Evolutionary conservation across 2,329 filamentous ascomycete genomes (phyloP), one percentile per base, ranked within the genome.

Genomic region (Ophioceras dolichostomum): DNA sequence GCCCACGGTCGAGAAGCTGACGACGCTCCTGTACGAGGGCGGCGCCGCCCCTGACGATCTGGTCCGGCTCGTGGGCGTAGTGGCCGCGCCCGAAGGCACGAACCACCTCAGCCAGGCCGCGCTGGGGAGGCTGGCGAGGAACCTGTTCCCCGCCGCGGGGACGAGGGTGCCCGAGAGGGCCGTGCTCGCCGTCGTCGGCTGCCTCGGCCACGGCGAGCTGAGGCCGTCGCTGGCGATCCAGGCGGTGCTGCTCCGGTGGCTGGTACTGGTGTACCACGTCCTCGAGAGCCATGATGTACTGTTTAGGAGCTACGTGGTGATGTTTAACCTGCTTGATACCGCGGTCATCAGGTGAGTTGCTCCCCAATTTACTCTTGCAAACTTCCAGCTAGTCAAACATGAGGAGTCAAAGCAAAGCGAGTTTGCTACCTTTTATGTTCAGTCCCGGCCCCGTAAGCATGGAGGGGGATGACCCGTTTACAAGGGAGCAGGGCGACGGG

Each of bases 291-390:
- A 71, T 32, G 62, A 61, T 6, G 61, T 79, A 8, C 57, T 94
- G 34, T 77, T 77, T 5, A 77, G 76, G 43, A 62, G 81, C 2
- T 94, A 93, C 49, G 67, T 76, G 0, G 73, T 89, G 14, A 57
- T 94, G 4, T 94, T 94, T 53, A 84, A 84, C 44, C 64, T 89
- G 45, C 67, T 94, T 5, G 83, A 93, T 50, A 89, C 84, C 49
- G 79, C 84, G 36, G 81, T 76, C 41, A 72, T 87, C 42, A 71
- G 83, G 68, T 82, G 61, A 37, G 47, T 22, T 6, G n/a, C n/a
- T n/a, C n/a, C n/a, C n/a, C n/a, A n/a, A n/a, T n/a, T n/a, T n/a
- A n/a, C n/a, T n/a, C n/a, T n/a, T n/a, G n/a, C n/a, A n/a, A n/a
- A n/a, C n/a, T n/a, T n/a, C n/a, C n/a, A n/a, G n/a, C n/a, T n/a